Evolutionary conservation across 2,329 filamentous ascomycete species (phyloP).

Genomic region (Helotiales sp.): DNA sequence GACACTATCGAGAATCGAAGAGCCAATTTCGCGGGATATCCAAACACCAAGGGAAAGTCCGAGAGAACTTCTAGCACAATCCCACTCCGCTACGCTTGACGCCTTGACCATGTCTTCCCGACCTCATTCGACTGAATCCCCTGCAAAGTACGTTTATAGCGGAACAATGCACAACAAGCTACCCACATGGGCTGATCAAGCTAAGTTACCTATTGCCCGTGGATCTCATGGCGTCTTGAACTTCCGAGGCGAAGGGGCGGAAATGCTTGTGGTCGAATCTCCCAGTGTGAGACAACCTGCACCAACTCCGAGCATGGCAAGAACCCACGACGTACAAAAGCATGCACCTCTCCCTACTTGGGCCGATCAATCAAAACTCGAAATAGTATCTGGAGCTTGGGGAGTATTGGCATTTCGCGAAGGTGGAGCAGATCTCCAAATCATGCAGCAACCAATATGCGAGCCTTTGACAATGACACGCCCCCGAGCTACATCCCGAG

Average conservation of each 20-base stretch:
- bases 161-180: constrained; percentile 1
- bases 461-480: too few relatives aligned
- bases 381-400: constrained; percentile 2
- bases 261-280: background rate
- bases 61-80: constrained; percentile 1
- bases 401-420: constrained; percentile 4
- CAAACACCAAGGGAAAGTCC: background rate
- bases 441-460: too few relatives aligned
- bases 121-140: too few relatives aligned
- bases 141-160: background rate
- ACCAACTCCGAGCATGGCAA: background rate
- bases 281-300: background rate
- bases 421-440: constrained; percentile 7
- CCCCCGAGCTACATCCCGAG: background rate
- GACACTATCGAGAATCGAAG: background rate
- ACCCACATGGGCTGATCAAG: constrained; percentile 7
- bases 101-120: background rate
- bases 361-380: constrained; percentile 2
- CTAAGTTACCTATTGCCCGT: background rate
- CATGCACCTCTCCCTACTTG: constrained; percentile 7
- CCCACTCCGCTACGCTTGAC: background rate
- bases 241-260: constrained; percentile 3
- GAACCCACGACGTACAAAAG: background rate
- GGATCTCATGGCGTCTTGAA: constrained; percentile 7
- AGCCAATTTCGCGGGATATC: background rate